These are phyloP conservation scores for Pseudopithomyces chartarum DNA, from an alignment of 2,329 filamentous ascomycete species.

Conservation along the genomic window DNA sequence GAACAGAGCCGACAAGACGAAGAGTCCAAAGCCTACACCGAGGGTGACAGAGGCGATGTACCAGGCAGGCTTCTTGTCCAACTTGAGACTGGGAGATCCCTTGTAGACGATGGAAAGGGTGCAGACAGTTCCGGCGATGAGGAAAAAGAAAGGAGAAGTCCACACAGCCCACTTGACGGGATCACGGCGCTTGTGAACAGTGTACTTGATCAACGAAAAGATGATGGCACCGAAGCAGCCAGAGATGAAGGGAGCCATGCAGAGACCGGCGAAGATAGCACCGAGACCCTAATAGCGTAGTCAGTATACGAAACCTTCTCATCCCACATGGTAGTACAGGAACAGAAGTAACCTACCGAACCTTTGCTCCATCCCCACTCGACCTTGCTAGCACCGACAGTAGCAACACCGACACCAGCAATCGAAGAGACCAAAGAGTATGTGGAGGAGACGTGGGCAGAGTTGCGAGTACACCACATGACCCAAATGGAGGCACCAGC, in stretches of 20 bases:
- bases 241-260: conserved; percentile 72
- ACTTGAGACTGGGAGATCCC: conserved; percentile 70
- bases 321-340: no score
- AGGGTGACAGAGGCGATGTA: conserved; percentile 71
- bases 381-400: conserved; percentile 61
- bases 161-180: conserved; percentile 75
- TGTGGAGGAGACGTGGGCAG: conserved; percentile 66
- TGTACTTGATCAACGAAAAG: conserved; percentile 73
- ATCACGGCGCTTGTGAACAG: conserved; percentile 73
- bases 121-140: conserved; percentile 74
- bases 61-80: conserved; percentile 68
- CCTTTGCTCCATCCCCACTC: conserved; percentile 67
- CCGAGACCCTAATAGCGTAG: conserved; percentile 60
- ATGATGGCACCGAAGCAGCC: conserved; percentile 68
- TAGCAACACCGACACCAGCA: conserved; percentile 55
- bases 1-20: conserved; percentile 66
- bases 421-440: conserved; percentile 58
- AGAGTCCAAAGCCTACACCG: conserved; percentile 66
- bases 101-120: conserved; percentile 81
- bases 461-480: conserved; percentile 78
- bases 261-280: conserved; percentile 66
- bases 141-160: conserved; percentile 76
- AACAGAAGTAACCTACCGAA: neutral
- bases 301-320: neutral
- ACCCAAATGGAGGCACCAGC: conserved; percentile 73